phyloP scores from a whole-genome alignment of 768 basidiomycete genomes.

The Amanita rubescens region DNA sequence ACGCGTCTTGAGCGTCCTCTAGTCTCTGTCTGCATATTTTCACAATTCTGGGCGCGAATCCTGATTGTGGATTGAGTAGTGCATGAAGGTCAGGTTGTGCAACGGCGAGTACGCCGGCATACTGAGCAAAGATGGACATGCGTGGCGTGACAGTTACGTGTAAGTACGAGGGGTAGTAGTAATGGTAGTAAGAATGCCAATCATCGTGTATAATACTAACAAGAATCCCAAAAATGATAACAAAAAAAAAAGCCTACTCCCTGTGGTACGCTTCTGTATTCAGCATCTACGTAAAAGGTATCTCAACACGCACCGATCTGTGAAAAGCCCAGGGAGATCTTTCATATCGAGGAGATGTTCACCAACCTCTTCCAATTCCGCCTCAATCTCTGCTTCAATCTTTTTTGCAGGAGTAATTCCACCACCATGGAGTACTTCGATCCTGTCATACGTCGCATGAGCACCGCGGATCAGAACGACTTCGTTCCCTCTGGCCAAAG shows the following conservation, averaged over 20 bases:
- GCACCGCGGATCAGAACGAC: slow-evolving; percentile 57
- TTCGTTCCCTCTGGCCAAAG: slow-evolving; percentile 55
- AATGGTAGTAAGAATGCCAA: too few relatives aligned
- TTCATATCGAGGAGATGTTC: slow-evolving; percentile 61
- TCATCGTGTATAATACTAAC: too few relatives aligned
- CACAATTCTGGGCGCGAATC: slow-evolving; percentile 62
- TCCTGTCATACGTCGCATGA: slow-evolving; percentile 62
- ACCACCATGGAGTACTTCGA: slow-evolving; percentile 54
- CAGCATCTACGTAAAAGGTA: neutral
- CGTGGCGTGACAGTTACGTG: slow-evolving; percentile 1
- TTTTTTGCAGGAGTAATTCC: slow-evolving; percentile 42
- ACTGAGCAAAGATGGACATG: slow-evolving; percentile 49
- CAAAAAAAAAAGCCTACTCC: too few relatives aligned
- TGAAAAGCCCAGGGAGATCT: slow-evolving; percentile 52
- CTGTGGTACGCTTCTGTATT: too few relatives aligned
- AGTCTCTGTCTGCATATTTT: slow-evolving; percentile 38
- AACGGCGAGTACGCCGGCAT: slow-evolving; percentile 56
- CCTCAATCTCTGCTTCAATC: slow-evolving; percentile 56
- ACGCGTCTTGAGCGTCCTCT: slow-evolving; percentile 1
- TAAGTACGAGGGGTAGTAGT: too few relatives aligned
- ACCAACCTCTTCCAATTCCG: slow-evolving; percentile 62
- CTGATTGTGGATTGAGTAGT: slow-evolving; percentile 56
- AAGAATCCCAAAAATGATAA: too few relatives aligned
- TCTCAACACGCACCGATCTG: slow-evolving; percentile 31
- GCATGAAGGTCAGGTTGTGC: slow-evolving; percentile 57